Base-by-base conservation (phyloP, 2,329 filamentous ascomycete species). In the Epichloe sibirici region DNA sequence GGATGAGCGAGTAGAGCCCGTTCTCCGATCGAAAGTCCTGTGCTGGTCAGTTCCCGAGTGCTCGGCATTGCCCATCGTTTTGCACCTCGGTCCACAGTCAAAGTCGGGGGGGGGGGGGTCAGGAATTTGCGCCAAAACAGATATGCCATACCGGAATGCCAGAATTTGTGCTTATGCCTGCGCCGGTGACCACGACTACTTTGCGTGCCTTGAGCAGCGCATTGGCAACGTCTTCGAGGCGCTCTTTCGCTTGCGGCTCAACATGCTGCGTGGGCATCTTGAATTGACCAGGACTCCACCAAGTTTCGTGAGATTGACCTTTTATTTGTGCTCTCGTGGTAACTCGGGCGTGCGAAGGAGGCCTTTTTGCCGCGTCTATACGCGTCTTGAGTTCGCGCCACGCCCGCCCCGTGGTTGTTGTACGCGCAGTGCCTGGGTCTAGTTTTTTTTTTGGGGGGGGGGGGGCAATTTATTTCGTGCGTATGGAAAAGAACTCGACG, bases 131-230 rank as follows among this genome's bases (percentile, higher is more conserved):
- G 25, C 8, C 7, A 39, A 42, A 15, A 12, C 13, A 34, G 12
- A 50, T 13, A 50, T 13, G 37, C 37, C 64, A 56, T 71, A 87
- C 84, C 49, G 84, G 84, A 62, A 88, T 88, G 52, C 85, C 85
- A 56, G 82, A 86, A 63, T 86, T 88, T 49, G 85, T 88, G 63
- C 82, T 86, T 62, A 88, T 88, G 50, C 84, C 84, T 48, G 84
- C 84, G 48, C 85, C 84, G 0, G 85, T 88, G 35, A 88, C 73
- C 21, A 88, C 79, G 8, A 88, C 75, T n/a, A 86, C 75, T 63
- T 85, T 87, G 56, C 76, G 78, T 11, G 84, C 78, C 63, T 81
- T 83, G 57, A 77, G 75, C 45, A 88, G 69, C 3, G 73, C 68
- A 61, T 86, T 77, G 60, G 85, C 83, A 57, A 88, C 79, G 35